Conservation (phyloP, 2,329 filamentous ascomycete genomes). For the Trichoderma hamatum region DNA sequence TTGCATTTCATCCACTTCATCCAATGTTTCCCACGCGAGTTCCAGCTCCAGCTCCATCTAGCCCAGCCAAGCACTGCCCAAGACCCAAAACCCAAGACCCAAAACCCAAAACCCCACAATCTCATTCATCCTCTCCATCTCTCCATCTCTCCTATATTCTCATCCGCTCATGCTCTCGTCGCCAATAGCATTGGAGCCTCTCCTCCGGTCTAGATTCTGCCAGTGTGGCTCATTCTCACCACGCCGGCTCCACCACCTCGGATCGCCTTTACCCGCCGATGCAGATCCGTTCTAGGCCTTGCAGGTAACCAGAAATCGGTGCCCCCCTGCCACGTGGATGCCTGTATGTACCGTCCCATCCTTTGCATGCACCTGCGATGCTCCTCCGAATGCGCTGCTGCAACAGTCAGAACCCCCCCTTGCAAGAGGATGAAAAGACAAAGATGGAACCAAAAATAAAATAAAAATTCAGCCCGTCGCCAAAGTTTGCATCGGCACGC, state of each 20-base stretch:
- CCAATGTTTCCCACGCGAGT: background rate
- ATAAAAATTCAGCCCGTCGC: background rate
- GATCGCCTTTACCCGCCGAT: slow-evolving; percentile 24
- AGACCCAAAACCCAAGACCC: too few species aligned
- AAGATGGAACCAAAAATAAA: background rate
- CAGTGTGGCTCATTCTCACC: background rate
- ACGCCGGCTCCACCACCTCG: slow-evolving; percentile 14
- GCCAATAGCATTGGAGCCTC: background rate
- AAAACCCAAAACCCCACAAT: background rate
- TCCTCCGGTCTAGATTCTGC: slow-evolving; percentile 3
- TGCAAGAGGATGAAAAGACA: background rate
- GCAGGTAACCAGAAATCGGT: background rate
- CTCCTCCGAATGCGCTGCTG: background rate
- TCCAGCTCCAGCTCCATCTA: background rate
- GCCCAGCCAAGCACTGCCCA: background rate
- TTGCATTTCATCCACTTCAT: background rate
- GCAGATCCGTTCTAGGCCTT: slow-evolving; percentile 23
- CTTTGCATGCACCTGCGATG: too few species aligned
- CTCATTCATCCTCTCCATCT: background rate
- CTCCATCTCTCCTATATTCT: too few species aligned
- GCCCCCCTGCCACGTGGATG: background rate
- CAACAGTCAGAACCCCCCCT: background rate
- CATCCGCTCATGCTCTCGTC: too few species aligned
- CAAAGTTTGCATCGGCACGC: background rate
- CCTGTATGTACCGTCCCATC: too few species aligned